Conservation (phyloP, 2,329 filamentous ascomycete genomes). For the Colletotrichum musicola region DNA sequence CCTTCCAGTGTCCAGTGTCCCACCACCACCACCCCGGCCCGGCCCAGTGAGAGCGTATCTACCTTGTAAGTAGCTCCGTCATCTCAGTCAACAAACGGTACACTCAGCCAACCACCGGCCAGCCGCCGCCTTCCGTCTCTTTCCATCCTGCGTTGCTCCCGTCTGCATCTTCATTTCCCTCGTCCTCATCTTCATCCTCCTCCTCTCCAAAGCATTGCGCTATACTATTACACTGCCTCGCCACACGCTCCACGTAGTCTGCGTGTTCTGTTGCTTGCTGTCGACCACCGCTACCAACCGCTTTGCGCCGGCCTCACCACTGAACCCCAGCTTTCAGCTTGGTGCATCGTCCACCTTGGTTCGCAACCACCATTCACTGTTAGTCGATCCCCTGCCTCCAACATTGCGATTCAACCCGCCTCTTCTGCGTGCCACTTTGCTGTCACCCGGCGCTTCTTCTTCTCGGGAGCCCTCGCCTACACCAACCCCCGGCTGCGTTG, state of each 20-base stretch:
- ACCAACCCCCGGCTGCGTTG: constrained; percentile 15
- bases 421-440: background rate
- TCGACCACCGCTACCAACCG: no score
- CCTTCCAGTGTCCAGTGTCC: background rate
- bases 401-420: no score
- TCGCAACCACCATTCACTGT: no score
- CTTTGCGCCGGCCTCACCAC: no score
- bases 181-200: background rate
- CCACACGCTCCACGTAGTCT: constrained; percentile 1
- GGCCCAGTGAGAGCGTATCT: background rate
- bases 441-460: background rate
- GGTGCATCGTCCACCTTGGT: no score
- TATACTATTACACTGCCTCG: constrained; percentile 1
- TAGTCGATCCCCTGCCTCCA: no score
- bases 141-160: constrained; percentile 11
- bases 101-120: constrained; percentile 3
- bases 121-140: constrained; percentile 31
- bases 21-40: background rate
- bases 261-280: no score
- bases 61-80: constrained; percentile 1
- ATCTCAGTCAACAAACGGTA: constrained; percentile 17
- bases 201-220: background rate
- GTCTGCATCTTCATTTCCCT: background rate
- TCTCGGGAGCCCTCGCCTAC: background rate
- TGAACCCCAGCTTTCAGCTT: no score